Evolutionary conservation across 2,329 filamentous ascomycete genomes (phyloP), one percentile per base, ranked within the genome.

Genomic region (Stagonosporopsis tanaceti): DNA sequence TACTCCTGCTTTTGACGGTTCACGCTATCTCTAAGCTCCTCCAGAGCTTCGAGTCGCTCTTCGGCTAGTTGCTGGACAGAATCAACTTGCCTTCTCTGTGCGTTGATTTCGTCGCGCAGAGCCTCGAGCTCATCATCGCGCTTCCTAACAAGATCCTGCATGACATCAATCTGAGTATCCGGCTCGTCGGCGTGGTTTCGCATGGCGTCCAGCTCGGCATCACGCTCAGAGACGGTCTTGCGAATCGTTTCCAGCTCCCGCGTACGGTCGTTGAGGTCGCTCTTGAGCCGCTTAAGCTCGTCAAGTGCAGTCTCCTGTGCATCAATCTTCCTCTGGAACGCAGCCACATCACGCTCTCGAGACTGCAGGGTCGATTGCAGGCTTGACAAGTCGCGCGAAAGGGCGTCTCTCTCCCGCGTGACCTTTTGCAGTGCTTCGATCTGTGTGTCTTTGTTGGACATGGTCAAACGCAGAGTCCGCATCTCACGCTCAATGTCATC

Each of bases 61-160:
- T 76, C 70, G 14, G 75, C 75, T 28, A 73, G 57, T 14, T 65
- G 67, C 51, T 76, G 71, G 2, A 77, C 60, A 12, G 59, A 55
- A 6, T 77, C 75, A 4, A 74, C 61, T 37, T 75, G 65, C 24
- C 66, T 60, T 35, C 71, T 67, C 40, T 72, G 70, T 7, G 58
- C 54, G 45, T 76, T 73, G 47, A 77, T 62, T 9, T 73, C 80
- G 24, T 81, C 77, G 30, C 84, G 79, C 22, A 85, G 79, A 53
- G 85, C 81, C 47, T 84, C 82, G 2, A 89, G 78, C 53, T 87
- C 81, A 41, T 74, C 64, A 27, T 81, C 76, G 3, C 80, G 76
- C 55, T 80, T 75, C 20, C 75, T 74, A 34, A 80, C 76, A 30
- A 81, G 68, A 38, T 72, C 70, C 30, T 77, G 75, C 57, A 81